A percentile compares a stretch with the other conserved stretches of the same genome.
Conservation (phyloP, 2,329 filamentous ascomycete genomes). For the Ophiostoma tasmaniense region DNA sequence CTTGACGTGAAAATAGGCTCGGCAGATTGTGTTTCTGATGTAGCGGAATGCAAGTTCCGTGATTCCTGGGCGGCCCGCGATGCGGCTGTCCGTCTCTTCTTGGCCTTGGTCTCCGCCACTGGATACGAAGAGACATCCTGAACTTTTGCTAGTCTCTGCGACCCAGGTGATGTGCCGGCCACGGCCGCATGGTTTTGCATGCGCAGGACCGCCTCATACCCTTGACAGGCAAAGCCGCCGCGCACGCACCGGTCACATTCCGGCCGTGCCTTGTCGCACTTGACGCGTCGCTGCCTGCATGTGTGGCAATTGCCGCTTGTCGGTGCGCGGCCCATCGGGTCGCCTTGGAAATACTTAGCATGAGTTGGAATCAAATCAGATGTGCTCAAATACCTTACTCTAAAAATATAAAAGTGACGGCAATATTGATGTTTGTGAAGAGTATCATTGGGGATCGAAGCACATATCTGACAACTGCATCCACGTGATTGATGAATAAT, state of each 20-base stretch:
- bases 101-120: background rate
- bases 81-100: background rate
- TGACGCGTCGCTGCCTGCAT: conserved; percentile 25
- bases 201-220: conserved; percentile 24
- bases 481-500: background rate
- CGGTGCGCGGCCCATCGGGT: conserved; percentile 24
- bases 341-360: background rate
- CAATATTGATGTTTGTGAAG: too few species aligned
- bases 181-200: conserved; percentile 24
- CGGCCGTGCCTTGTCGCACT: conserved; percentile 24
- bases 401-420: background rate
- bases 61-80: background rate
- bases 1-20: background rate
- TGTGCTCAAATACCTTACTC: background rate
- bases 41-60: background rate
- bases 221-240: conserved; percentile 23
- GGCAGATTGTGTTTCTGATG: background rate
- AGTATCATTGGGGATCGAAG: background rate
- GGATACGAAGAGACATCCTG: conserved; percentile 22
- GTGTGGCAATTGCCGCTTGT: conserved; percentile 27
- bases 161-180: conserved; percentile 22
- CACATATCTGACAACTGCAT: background rate
- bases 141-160: conserved; percentile 22
- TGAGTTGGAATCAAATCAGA: too few species aligned
- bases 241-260: conserved; percentile 23